Conservation (phyloP, 306 rosid species). For the Fragaria iinumae region DNA sequence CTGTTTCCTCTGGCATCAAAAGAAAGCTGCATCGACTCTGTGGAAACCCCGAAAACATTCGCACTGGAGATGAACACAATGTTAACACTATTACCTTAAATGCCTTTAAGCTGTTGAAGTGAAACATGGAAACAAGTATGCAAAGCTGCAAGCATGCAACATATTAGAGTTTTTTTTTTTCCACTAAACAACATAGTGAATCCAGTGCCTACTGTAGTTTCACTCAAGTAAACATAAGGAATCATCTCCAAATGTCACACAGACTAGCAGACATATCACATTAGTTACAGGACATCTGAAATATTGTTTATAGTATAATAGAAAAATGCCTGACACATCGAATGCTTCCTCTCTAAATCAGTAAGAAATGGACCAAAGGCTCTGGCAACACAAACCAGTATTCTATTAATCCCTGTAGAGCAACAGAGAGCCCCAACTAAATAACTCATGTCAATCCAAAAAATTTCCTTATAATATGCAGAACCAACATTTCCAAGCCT, state of each 20-base stretch:
- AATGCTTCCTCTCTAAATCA: background rate
- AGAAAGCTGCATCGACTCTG: conserved; percentile 99
- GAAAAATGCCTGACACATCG: background rate
- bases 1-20: conserved; percentile 98
- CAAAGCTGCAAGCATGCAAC: background rate
- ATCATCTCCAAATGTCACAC: conserved; percentile 5
- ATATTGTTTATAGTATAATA: background rate
- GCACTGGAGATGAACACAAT: conserved; percentile 54
- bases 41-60: conserved; percentile 93
- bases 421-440: background rate
- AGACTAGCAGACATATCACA: background rate
- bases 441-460: background rate
- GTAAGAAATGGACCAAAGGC: background rate
- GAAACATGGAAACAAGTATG: background rate
- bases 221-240: background rate
- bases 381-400: background rate
- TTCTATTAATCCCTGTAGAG: background rate
- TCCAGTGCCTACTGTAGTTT: background rate
- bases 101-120: background rate
- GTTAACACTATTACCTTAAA: conserved; percentile 25
- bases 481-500: background rate
- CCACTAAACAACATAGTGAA: background rate
- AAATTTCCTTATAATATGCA: background rate
- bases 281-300: background rate
- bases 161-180: background rate